Evolutionary conservation across 169 alveolate genomes (phyloP).

Genomic region (Babesia sp.): DNA sequence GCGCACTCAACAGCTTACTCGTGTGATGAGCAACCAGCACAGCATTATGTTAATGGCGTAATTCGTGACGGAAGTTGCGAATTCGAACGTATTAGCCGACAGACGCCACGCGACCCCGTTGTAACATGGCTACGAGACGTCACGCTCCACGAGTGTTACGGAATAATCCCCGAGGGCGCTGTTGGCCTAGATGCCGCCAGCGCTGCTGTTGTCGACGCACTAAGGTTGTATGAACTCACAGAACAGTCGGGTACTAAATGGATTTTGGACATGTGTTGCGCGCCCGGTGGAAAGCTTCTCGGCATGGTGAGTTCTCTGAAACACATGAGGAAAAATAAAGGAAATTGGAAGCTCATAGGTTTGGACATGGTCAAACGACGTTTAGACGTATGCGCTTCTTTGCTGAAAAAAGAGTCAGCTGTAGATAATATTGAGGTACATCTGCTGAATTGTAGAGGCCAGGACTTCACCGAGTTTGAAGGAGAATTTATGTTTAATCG

Average conservation of each 20-base stretch:
- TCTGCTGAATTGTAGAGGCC: constrained; percentile 25
- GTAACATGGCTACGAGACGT: constrained; percentile 64
- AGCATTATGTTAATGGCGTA: too few species aligned
- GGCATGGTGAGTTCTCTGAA: constrained; percentile 87
- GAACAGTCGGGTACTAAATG: constrained; percentile 14
- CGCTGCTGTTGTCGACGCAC: constrained; percentile 67
- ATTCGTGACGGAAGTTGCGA: too few species aligned
- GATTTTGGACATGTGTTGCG: constrained; percentile 95
- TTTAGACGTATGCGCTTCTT: constrained; percentile 86
- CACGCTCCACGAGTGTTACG: constrained; percentile 26
- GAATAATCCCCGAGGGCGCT: constrained; percentile 17
- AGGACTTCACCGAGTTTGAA: constrained; percentile 46
- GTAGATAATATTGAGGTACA: constrained; percentile 40
- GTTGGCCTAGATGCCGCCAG: constrained; percentile 68
- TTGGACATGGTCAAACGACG: constrained; percentile 90
- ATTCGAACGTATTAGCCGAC: background rate
- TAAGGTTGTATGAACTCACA: constrained; percentile 31
- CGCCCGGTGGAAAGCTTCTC: constrained; percentile 97
- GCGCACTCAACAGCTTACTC: background rate
- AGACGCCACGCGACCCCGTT: background rate
- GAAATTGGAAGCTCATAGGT: constrained; percentile 88
- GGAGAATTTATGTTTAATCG: constrained; percentile 70
- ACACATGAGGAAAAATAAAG: constrained; percentile 3
- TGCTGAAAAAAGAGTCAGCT: constrained; percentile 85
- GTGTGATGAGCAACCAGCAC: background rate